Base-by-base conservation (phyloP, 2,329 filamentous ascomycete genomes). In the Ceratocystiopsis sp. region DNA sequence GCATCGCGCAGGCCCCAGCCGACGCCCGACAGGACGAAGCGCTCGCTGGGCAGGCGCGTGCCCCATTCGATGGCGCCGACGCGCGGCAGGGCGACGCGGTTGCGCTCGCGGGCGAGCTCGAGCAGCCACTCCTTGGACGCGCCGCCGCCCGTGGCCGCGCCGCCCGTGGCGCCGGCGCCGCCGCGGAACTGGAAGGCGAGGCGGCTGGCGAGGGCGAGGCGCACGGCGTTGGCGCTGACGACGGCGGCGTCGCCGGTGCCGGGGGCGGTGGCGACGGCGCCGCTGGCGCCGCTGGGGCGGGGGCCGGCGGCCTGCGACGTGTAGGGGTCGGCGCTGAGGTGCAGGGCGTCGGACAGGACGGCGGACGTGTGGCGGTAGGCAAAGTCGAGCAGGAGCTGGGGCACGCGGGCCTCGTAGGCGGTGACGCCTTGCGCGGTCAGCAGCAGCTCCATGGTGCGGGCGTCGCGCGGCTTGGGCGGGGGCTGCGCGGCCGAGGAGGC, bases 311-410 rank as follows among this genome's bases (percentile, higher is more conserved):
- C 72, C 44, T 74, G 68, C 8, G 67, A 34, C 17, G 73, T 66
- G 62, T 83, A 81, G 9, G 79, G 79, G 57, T 84, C 80, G 8
- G 73, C 70, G 7, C 71, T 69, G 21, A 84, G 71, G 54, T 82
- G 78, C 15, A 84, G 61, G 8, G 76, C 78, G 61, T 86, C 81
- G 50, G 66, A 75, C 17, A 87, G 73, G 34, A 87, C 68, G 45
- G 73, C 71, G 1, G 75, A 76, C 11, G 80, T 84, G 67, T 86
- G 83, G 35, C 84, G 77, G 69, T 91, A 91, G 40, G 84, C 81
- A 56, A 89, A 89, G 64, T 91, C 84, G 57, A 91, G 77, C 40
- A 91, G 76, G 46, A 87, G 76, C 1, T 89, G 71, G 0, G 84
- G 84, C 1, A 91, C 83, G 54, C 84, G 82, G 58, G 81, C 75